Evolutionary conservation across 2,329 filamentous ascomycete genomes (phyloP).

Genomic region (Pseudonectria buxi): DNA sequence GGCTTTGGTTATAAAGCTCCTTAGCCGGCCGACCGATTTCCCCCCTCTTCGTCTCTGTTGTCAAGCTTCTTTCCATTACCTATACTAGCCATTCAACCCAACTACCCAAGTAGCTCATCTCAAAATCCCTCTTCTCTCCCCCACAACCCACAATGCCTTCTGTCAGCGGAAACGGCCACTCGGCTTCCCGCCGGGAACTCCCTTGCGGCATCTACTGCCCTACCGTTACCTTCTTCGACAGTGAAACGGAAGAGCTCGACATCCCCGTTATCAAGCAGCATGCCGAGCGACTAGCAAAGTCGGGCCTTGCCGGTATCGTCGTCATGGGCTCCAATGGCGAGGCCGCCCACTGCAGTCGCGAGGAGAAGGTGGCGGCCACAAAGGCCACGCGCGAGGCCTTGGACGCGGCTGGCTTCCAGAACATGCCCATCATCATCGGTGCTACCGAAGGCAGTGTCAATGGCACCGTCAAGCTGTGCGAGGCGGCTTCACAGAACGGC

Average conservation of each 20-base stretch:
- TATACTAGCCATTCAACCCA: no score
- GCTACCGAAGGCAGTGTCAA: conserved; percentile 75
- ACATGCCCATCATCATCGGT: conserved; percentile 76
- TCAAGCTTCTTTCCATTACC: conserved; percentile 1
- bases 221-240: conserved; percentile 85
- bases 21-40: conserved; percentile 2
- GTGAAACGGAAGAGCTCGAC: conserved; percentile 77
- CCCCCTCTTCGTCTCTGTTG: conserved; percentile 6
- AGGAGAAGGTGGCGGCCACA: conserved; percentile 71
- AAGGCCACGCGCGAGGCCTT: conserved; percentile 73
- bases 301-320: conserved; percentile 74
- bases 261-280: conserved; percentile 73
- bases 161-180: conserved; percentile 15
- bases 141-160: conserved; percentile 18
- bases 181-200: conserved; percentile 46
- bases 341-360: conserved; percentile 73
- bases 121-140: conserved; percentile 3
- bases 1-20: neutral
- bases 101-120: no score
- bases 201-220: conserved; percentile 81
- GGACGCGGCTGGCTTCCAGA: conserved; percentile 68
- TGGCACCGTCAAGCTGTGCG: conserved; percentile 69
- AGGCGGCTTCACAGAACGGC: conserved; percentile 59
- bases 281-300: conserved; percentile 67
- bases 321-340: conserved; percentile 90